Base-by-base conservation (phyloP, 495 filamentous ascomycete species). In the Xylaria bambusicola region DNA sequence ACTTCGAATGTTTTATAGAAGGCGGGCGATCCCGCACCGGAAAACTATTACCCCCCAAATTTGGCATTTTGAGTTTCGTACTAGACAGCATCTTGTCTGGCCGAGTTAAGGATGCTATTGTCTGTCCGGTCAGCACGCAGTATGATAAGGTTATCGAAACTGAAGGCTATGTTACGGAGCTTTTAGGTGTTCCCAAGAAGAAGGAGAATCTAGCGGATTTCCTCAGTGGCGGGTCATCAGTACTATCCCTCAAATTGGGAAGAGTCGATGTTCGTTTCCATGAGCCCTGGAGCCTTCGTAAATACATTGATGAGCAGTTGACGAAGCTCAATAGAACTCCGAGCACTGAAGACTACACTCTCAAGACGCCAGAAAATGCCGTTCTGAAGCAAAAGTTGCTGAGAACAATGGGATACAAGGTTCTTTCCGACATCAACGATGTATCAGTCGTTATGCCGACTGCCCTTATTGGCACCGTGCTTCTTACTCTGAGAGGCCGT, bases 101-200 rank as follows among this genome's bases (percentile, higher is more conserved):
- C n/a, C 81, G 91, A 1, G 90, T 96, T 2, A 79, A 93, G 55
- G 94, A 98, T 71, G 89, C 91, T 15, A 89, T 95, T 26, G 88
- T 98, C 44, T 96, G 92, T 64, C 93, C 93, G 2, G 94, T 98
- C 27, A 93, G 89, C 70, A 96, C 92, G 1, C 94, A 98, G 66
- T 98, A 98, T 69, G 94, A 98, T 80, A 98, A 97, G 65, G 94
- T 98, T 48, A 90, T 98, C 47, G 94, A 98, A 71, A 97, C 93
- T 7, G 93, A 97, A 66, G 94, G 91, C 17, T 98, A 98, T 68
- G 92, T 97, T 50, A 92, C 85, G 52, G 94, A 98, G 71, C 84
- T 98, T 3, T 80, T 98, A 3, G 94, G 94, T 21, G 86, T 94
- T 42, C 94, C 94, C 0, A 98, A 98, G 69, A 88, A 87, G 55